Conservation (phyloP, 441 rosid genomes). For the Erodium chrysanthum region DNA sequence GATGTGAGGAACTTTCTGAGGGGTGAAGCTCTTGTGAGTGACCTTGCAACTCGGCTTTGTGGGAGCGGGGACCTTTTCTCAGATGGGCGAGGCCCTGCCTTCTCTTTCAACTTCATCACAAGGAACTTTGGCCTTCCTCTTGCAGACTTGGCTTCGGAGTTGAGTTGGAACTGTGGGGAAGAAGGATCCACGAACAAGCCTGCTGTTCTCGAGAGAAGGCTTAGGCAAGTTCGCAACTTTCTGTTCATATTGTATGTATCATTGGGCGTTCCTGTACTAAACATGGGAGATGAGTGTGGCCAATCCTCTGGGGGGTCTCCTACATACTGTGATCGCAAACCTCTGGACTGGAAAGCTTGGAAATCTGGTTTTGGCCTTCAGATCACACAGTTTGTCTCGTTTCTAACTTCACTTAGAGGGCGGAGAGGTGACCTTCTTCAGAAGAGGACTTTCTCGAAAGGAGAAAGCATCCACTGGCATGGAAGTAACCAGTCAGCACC, state of each 20-base stretch:
- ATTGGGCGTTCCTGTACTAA: slow-evolving; percentile 72
- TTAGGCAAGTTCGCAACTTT: slow-evolving; percentile 75
- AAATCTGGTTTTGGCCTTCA: slow-evolving; percentile 56
- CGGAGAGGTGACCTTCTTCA: slow-evolving; percentile 67
- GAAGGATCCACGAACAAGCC: slow-evolving; percentile 74
- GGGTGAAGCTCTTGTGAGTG: slow-evolving; percentile 63
- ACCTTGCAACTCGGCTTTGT: slow-evolving; percentile 79
- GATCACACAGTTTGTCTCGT: slow-evolving; percentile 59
- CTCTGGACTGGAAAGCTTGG: slow-evolving; percentile 59
- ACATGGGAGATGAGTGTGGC: slow-evolving; percentile 95
- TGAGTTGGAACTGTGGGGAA: slow-evolving; percentile 91
- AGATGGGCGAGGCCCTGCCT: slow-evolving; percentile 79
- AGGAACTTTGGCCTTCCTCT: slow-evolving; percentile 76
- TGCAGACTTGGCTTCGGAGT: slow-evolving; percentile 59
- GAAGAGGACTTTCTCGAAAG: slow-evolving; percentile 43
- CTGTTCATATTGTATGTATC: slow-evolving; percentile 66
- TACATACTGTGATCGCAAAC: slow-evolving; percentile 38
- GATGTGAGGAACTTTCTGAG: slow-evolving; percentile 63
- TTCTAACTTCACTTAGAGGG: slow-evolving; percentile 48
- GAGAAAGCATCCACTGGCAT: slow-evolving; percentile 66
- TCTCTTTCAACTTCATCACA: slow-evolving; percentile 60
- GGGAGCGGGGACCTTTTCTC: slow-evolving; percentile 81
- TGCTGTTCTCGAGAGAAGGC: slow-evolving; percentile 61
- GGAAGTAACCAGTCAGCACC: slow-evolving; percentile 61
- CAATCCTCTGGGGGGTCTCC: slow-evolving; percentile 62